phyloP scores from a whole-genome alignment of 129 eudicot genomes.

The Ambrosia trifida region DNA sequence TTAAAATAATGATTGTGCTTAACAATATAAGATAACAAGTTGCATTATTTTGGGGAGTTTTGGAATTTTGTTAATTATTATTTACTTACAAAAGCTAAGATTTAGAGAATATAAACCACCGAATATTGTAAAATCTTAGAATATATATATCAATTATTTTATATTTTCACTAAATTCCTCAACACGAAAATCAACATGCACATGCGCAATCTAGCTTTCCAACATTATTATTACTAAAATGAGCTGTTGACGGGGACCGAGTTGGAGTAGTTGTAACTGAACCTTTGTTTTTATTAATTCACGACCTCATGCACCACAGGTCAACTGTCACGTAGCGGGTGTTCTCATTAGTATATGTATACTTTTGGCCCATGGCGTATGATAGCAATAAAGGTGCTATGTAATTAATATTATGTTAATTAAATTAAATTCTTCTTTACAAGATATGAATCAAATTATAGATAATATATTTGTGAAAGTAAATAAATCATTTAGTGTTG shows the following conservation, averaged over 20 bases:
- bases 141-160: conserved; percentile 11
- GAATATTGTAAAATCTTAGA: background rate
- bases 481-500: background rate
- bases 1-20: background rate
- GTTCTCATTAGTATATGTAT: conserved; percentile 29
- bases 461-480: background rate
- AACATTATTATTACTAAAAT: conserved; percentile 27
- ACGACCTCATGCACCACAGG: conserved; percentile 24
- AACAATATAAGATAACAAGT: background rate
- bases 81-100: background rate
- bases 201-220: conserved; percentile 42
- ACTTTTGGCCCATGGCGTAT: conserved; percentile 39
- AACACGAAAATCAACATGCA: conserved; percentile 20
- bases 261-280: conserved; percentile 77
- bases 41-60: conserved; percentile 4
- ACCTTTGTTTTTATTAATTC: conserved; percentile 40
- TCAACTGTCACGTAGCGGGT: conserved; percentile 49
- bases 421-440: background rate
- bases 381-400: conserved; percentile 30
- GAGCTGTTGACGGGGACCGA: conserved; percentile 38
- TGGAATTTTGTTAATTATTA: conserved; percentile 17
- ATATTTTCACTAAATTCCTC: conserved; percentile 10
- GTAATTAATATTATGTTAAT: background rate
- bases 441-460: too few species aligned
- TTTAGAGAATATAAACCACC: conserved; percentile 13